These are phyloP conservation scores for Houttuynia cordata DNA, from an alignment of 164 flowering plant species.

Conservation along the genomic window DNA sequence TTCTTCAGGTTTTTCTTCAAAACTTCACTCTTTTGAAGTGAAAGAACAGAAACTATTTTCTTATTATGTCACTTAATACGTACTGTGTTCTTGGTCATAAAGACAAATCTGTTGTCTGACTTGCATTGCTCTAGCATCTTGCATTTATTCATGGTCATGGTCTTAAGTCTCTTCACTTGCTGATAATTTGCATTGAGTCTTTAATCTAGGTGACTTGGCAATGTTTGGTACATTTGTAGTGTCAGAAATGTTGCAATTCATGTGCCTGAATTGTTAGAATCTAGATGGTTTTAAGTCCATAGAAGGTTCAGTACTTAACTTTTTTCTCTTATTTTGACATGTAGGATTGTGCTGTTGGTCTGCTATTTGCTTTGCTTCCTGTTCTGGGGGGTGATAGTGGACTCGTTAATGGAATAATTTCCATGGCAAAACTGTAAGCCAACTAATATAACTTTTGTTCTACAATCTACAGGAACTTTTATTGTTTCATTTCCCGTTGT, in stretches of 20 bases:
- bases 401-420: slow-evolving; percentile 55
- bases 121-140: slow-evolving; percentile 1
- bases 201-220: neutral
- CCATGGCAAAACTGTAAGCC: slow-evolving; percentile 87
- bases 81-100: neutral
- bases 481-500: no score
- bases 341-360: slow-evolving; percentile 99
- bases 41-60: neutral
- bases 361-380: slow-evolving; percentile 93
- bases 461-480: neutral
- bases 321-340: neutral
- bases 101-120: slow-evolving; percentile 3
- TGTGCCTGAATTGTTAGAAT: neutral
- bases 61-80: neutral
- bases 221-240: neutral
- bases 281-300: no score
- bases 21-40: neutral
- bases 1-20: slow-evolving; percentile 58
- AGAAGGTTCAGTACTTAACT: neutral
- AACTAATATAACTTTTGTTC: no score
- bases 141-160: neutral
- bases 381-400: slow-evolving; percentile 94
- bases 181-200: neutral
- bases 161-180: neutral
- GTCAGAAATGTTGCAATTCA: neutral